A percentile compares a stretch with the other conserved stretches of the same genome.
Conservation (phyloP, 257 asterid species). For the Verbena officinalis region DNA sequence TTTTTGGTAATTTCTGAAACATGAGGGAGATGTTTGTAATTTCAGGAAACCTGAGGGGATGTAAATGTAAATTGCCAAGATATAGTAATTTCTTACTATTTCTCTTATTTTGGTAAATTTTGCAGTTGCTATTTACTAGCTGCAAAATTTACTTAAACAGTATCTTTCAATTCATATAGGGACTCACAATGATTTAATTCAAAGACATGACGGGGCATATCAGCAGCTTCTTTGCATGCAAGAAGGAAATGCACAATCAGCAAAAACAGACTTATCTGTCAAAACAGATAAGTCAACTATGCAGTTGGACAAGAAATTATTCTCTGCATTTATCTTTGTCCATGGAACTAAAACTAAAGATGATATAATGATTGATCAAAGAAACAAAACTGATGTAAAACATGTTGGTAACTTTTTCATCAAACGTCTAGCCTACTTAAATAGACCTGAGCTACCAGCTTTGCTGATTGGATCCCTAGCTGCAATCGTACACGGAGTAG, state of each 20-base stretch:
- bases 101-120: no score
- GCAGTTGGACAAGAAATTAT: not conserved
- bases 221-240: slow-evolving; percentile 51
- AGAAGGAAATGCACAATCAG: slow-evolving; percentile 27
- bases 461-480: slow-evolving; percentile 40
- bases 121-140: no score
- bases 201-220: slow-evolving; percentile 50
- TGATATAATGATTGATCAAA: not conserved
- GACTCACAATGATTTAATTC: slow-evolving; percentile 49
- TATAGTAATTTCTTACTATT: no score
- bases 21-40: no score
- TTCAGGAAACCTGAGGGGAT: no score
- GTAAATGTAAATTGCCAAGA: no score
- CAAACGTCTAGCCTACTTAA: slow-evolving; percentile 34
- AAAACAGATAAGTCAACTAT: slow-evolving; percentile 2
- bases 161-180: slow-evolving; percentile 30
- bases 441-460: slow-evolving; percentile 44
- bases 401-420: not conserved
- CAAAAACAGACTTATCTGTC: not conserved
- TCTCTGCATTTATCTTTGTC: slow-evolving; percentile 15
- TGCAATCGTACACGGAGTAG: slow-evolving; percentile 42
- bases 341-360: not conserved
- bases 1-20: no score
- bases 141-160: not conserved
- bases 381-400: not conserved